phyloP scores from a whole-genome alignment of 768 basidiomycete species.

The Mrakia blollopis region DNA sequence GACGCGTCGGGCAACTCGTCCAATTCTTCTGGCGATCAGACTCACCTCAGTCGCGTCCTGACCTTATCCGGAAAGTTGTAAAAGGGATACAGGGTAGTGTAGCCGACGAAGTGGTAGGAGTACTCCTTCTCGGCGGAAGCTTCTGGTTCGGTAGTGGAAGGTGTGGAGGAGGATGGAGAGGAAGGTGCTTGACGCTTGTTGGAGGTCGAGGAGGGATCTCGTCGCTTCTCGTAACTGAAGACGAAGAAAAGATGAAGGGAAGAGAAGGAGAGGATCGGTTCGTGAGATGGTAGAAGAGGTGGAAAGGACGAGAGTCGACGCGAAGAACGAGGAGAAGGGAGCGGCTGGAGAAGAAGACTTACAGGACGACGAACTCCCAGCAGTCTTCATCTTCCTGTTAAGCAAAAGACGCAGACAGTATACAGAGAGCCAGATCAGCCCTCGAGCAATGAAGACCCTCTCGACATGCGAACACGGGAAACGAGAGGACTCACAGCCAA shows the following conservation, averaged over 20 bases:
- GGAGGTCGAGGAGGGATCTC: conserved; percentile 46
- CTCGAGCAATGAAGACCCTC: neutral
- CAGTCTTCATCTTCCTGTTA: conserved; percentile 71
- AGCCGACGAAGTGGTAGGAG: conserved; percentile 90
- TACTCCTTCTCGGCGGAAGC: conserved; percentile 42
- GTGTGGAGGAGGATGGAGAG: neutral
- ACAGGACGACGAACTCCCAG: conserved; percentile 92
- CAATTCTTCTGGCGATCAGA: neutral
- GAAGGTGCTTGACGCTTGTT: neutral
- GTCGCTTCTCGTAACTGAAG: conserved; percentile 75
- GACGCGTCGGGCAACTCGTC: neutral
- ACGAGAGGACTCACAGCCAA: conserved; percentile 53
- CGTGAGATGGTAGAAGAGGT: neutral
- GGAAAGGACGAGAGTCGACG: neutral
- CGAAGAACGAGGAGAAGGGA: neutral
- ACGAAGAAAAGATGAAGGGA: neutral
- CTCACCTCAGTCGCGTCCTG: conserved; percentile 55
- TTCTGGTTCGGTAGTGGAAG: conserved; percentile 32
- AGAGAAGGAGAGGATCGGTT: neutral
- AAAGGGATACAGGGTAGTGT: conserved; percentile 90
- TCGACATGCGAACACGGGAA: neutral
- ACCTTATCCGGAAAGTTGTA: conserved; percentile 90
- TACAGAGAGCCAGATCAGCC: neutral
- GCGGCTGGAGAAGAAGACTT: conserved; percentile 43
- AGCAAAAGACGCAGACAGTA: neutral